Conservation (phyloP, 805 yeast species). For the Ogataea paradorogensis region DNA sequence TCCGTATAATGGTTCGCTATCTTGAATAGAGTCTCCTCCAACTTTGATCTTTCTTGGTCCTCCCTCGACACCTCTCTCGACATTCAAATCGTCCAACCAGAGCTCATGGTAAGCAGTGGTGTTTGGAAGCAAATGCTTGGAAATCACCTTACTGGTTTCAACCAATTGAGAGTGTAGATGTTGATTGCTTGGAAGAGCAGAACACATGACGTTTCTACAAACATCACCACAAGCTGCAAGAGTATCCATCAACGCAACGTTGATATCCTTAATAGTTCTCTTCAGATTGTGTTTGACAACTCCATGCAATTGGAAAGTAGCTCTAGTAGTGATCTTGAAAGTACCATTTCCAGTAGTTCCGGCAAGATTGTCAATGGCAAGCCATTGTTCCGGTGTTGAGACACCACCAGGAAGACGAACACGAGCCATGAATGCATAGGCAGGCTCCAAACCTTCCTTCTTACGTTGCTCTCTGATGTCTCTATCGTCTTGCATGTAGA, state of each 20-base stretch:
- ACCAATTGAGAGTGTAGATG: constrained; percentile 76
- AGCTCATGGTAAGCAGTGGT: constrained; percentile 97
- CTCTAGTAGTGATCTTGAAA: constrained; percentile 91
- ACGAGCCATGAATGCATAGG: constrained; percentile 95
- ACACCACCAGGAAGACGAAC: constrained; percentile 92
- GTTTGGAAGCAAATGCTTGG: constrained; percentile 80
- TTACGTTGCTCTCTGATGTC: constrained; percentile 92
- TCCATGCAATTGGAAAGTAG: constrained; percentile 95
- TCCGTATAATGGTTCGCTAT: constrained; percentile 86
- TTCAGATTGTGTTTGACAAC: constrained; percentile 85
- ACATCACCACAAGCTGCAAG: constrained; percentile 99
- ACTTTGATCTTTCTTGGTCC: constrained; percentile 86
- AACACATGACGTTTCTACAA: constrained; percentile 89
- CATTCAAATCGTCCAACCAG: constrained; percentile 57
- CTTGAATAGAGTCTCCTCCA: constrained; percentile 79
- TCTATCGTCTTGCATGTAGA: constrained; percentile 98
- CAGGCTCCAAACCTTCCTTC: constrained; percentile 90
- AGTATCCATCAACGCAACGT: constrained; percentile 85
- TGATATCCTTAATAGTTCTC: constrained; percentile 90
- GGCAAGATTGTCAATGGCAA: constrained; percentile 77
- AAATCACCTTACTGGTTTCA: constrained; percentile 57
- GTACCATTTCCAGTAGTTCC: constrained; percentile 88
- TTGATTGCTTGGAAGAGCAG: constrained; percentile 85
- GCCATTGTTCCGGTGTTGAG: constrained; percentile 86
- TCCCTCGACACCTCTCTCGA: constrained; percentile 51